These are phyloP conservation scores for Colletotrichum liriopes DNA, from an alignment of 2,329 filamentous ascomycete genomes.

Conservation along the genomic window DNA sequence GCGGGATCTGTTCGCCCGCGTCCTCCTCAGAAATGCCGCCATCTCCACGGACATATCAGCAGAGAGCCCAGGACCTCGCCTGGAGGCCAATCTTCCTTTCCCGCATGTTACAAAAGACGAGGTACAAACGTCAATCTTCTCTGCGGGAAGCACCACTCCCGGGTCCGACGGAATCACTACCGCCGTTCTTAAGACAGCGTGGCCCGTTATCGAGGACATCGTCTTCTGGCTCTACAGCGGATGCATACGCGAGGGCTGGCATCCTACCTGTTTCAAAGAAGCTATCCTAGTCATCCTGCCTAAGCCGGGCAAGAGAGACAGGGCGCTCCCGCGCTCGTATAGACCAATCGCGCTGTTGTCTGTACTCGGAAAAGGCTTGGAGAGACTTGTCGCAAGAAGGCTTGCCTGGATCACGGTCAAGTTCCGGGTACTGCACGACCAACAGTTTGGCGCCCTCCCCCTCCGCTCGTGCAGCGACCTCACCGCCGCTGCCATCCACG, in stretches of 20 bases:
- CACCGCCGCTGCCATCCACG: no score
- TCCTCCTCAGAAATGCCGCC: no score
- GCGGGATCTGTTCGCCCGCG: no score
- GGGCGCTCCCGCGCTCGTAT: neutral
- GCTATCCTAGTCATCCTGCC: neutral
- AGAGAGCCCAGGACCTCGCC: no score
- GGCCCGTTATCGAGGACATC: neutral
- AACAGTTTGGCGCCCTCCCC: no score
- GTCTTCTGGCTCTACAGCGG: neutral
- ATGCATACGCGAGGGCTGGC: neutral
- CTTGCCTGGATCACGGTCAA: neutral
- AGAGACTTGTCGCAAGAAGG: no score
- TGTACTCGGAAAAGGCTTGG: neutral
- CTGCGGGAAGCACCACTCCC: neutral
- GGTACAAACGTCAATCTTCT: neutral
- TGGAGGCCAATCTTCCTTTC: no score
- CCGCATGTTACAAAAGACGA: neutral
- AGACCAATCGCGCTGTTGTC: neutral
- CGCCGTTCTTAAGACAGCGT: neutral
- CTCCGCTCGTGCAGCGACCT: no score
- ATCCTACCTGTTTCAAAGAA: neutral
- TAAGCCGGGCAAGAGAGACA: neutral
- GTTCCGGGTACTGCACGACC: no score
- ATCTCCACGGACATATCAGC: no score
- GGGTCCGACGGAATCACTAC: neutral